Evolutionary conservation across 2,329 filamentous ascomycete genomes (phyloP).

Genomic region (Microdochium bolleyi): DNA sequence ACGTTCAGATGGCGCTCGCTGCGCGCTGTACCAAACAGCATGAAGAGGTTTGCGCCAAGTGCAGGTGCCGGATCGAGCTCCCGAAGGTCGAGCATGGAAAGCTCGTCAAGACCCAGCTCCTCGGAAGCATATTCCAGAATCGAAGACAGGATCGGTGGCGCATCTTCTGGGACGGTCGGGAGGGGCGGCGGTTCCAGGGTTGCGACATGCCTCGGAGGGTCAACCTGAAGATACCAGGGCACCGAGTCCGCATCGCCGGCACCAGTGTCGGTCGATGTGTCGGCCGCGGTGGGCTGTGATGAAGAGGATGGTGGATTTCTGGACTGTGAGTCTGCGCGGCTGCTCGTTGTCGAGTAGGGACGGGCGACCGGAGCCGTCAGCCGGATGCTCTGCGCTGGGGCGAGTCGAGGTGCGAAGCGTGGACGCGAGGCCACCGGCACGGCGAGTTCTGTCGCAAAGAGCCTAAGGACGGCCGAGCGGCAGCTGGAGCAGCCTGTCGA

Average conservation of each 20-base stretch:
- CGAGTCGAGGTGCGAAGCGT: not conserved
- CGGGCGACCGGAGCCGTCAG: not conserved
- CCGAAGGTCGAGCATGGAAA: slow-evolving; percentile 76
- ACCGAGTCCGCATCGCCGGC: slow-evolving; percentile 14
- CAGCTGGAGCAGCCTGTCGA: slow-evolving; percentile 19
- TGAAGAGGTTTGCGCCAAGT: slow-evolving; percentile 79
- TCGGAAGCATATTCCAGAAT: slow-evolving; percentile 74
- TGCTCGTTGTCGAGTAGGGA: not conserved
- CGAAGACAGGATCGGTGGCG: slow-evolving; percentile 63
- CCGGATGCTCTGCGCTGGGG: not conserved
- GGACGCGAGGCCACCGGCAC: not conserved
- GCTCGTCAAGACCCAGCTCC: slow-evolving; percentile 77
- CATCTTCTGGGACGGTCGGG: slow-evolving; percentile 52
- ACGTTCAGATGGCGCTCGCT: slow-evolving; percentile 92
- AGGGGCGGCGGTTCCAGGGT: slow-evolving; percentile 35
- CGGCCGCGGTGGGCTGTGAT: slow-evolving; percentile 1
- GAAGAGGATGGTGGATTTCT: not conserved
- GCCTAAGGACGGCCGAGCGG: slow-evolving; percentile 14
- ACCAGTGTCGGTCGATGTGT: slow-evolving; percentile 1
- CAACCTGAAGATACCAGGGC: slow-evolving; percentile 78
- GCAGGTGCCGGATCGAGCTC: slow-evolving; percentile 78
- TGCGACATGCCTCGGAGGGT: slow-evolving; percentile 45
- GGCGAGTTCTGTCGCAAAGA: slow-evolving; percentile 11
- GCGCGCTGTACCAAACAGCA: slow-evolving; percentile 86
- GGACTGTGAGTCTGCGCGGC: not conserved